phyloP scores from a whole-genome alignment of 2,329 filamentous ascomycete genomes.

The Colletotrichum orchidophilum region DNA sequence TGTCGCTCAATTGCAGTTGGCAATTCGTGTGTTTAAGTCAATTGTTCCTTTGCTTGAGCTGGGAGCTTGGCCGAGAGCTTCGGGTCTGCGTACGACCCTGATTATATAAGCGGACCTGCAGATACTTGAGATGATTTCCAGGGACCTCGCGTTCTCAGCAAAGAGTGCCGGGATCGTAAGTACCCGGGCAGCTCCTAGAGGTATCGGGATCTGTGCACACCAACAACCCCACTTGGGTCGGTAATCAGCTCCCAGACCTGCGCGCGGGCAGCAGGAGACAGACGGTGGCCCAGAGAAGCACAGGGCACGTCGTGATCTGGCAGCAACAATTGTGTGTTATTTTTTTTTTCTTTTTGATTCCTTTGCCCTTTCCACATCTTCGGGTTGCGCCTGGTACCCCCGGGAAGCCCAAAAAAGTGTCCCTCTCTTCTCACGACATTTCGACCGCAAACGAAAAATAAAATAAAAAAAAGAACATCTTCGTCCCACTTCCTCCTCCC shows the following conservation, averaged over 20 bases:
- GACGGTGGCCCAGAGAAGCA: constrained; percentile 25
- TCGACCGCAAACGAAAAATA: constrained; percentile 17
- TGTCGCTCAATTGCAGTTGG: constrained; percentile 15
- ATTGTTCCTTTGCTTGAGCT: neutral
- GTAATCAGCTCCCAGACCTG: constrained; percentile 14
- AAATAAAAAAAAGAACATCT: constrained; percentile 17
- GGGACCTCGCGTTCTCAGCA: neutral
- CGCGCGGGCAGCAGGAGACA: neutral
- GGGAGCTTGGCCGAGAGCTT: constrained; percentile 14
- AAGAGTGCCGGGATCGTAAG: neutral
- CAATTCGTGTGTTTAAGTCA: neutral
- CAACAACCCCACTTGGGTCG: constrained; percentile 13
- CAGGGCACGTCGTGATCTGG: constrained; percentile 33
- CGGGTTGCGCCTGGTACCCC: constrained; percentile 15
- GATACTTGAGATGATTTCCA: neutral
- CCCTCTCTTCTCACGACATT: constrained; percentile 21
- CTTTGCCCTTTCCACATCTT: constrained; percentile 5
- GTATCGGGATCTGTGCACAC: constrained; percentile 13
- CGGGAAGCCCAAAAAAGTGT: constrained; percentile 1
- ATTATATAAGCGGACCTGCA: neutral
- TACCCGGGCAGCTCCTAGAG: constrained; percentile 10
- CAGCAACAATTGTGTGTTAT: constrained; percentile 15
- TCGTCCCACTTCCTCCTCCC: neutral
- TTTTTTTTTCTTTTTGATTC: constrained; percentile 19
- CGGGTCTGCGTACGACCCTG: constrained; percentile 3